phyloP scores from a whole-genome alignment of 257 asterid species.

The Solanum raphanifolium region DNA sequence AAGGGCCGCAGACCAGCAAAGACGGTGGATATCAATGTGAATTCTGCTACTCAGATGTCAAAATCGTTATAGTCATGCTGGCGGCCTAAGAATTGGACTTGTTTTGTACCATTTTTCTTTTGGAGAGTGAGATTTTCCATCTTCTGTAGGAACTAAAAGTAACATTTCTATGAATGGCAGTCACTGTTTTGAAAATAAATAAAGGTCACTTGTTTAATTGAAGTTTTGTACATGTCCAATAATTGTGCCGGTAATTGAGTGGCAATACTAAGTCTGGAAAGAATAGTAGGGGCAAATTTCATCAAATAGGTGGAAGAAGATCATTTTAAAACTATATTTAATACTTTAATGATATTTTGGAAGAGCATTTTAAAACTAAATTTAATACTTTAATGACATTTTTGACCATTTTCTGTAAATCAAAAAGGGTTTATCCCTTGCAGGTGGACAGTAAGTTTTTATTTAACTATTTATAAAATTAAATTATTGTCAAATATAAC shows the following conservation, averaged over 20 bases:
- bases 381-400: no score
- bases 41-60: conserved; percentile 19
- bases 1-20: conserved; percentile 63
- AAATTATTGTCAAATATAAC: no score
- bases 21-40: conserved; percentile 4
- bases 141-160: not conserved
- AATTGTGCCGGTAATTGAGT: not conserved
- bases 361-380: not conserved
- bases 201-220: not conserved
- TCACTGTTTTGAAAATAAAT: not conserved
- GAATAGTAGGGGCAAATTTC: not conserved
- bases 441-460: not conserved
- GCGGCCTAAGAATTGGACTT: not conserved
- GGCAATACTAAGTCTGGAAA: not conserved
- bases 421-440: not conserved
- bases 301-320: no score
- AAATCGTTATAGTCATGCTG: conserved; percentile 11
- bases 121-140: not conserved
- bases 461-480: no score
- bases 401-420: not conserved
- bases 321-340: no score
- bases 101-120: not conserved
- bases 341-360: no score
- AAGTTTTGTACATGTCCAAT: not conserved
- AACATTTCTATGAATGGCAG: not conserved